Base-by-base conservation (phyloP, 768 basidiomycete species). In the Termitomyces sp. region DNA sequence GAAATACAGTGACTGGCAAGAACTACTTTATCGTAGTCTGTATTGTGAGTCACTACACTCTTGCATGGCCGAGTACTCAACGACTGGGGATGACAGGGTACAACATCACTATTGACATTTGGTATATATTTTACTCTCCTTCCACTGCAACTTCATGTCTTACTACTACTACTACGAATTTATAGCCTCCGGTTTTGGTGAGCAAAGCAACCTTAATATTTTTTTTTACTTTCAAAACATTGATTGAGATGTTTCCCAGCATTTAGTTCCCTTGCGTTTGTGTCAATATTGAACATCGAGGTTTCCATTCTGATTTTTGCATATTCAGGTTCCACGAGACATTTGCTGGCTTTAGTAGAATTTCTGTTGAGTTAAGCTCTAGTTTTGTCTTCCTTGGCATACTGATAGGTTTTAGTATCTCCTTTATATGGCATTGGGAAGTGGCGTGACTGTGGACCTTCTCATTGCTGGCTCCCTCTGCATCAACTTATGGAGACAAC, bases 391-490 rank as follows among this genome's bases (percentile, higher is more conserved):
- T 18, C 9, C 5, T 13, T 39, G 6, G 30, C 30, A 37, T 10
- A 42, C 37, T 50, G 14, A 43, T 55, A 3, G 10, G 2, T 39
- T 44, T 7, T 18, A 72, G 73, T 69, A 66, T 55, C 61, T 72
- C 8, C 57, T 76, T 58, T 73, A 75, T 51, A 56, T 60, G 12
- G 65, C 71, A 3, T 58, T 74, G 3, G 70, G 66, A 27, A 66
- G 68, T 37, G 76, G 74, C 3, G 76, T 79, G 3, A 64, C 69
- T 22, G 76, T 76, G 3, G 79, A 81, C 55, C 61, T 73, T 26
- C 52, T 75, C 18, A 77, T 81, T 53, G 72, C 76, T 7, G 53
- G 37, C 7, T 70, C 73, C 4, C 64, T 77, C 7, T 77, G 76
- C 58, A 52, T 71, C 10, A 64, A 69, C 6, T 56, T 79, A 10